Evolutionary conservation across 805 yeast genomes (phyloP).

Genomic region (Lipomyces yamadae): DNA sequence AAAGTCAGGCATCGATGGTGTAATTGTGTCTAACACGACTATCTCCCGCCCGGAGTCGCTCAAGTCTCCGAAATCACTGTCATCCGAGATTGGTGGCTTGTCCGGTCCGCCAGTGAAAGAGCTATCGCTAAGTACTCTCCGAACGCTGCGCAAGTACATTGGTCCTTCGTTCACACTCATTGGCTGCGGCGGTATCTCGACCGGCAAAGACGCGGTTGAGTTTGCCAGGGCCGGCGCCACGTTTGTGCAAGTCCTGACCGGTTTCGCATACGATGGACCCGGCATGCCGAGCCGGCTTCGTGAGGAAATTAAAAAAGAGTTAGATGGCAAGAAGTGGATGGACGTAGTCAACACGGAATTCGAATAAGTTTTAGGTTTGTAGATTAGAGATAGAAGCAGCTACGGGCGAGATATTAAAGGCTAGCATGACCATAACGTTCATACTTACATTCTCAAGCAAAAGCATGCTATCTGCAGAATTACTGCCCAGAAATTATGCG

Average conservation of each 20-base stretch:
- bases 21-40: slow-evolving; percentile 90
- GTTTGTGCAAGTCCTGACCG: slow-evolving; percentile 84
- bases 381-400: neutral
- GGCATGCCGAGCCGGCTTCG: slow-evolving; percentile 71
- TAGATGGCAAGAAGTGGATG: slow-evolving; percentile 86
- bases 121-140: slow-evolving; percentile 71
- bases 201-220: slow-evolving; percentile 86
- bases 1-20: slow-evolving; percentile 81
- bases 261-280: slow-evolving; percentile 92
- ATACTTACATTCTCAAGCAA: neutral
- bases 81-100: slow-evolving; percentile 80
- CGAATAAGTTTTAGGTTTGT: slow-evolving; percentile 5
- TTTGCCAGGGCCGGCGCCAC: slow-evolving; percentile 93
- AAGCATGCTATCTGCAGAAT: neutral
- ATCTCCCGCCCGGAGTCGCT: slow-evolving; percentile 74
- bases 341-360: slow-evolving; percentile 70
- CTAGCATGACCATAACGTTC: neutral
- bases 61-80: slow-evolving; percentile 52
- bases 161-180: slow-evolving; percentile 76
- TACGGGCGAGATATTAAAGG: neutral
- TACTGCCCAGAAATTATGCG: neutral
- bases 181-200: slow-evolving; percentile 94
- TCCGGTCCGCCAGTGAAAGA: slow-evolving; percentile 93
- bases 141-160: slow-evolving; percentile 71
- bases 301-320: slow-evolving; percentile 61